These are phyloP conservation scores for Globisporangium rhizosaccharum DNA, from an alignment of 352 stramenopile genomes.

Conservation along the genomic window DNA sequence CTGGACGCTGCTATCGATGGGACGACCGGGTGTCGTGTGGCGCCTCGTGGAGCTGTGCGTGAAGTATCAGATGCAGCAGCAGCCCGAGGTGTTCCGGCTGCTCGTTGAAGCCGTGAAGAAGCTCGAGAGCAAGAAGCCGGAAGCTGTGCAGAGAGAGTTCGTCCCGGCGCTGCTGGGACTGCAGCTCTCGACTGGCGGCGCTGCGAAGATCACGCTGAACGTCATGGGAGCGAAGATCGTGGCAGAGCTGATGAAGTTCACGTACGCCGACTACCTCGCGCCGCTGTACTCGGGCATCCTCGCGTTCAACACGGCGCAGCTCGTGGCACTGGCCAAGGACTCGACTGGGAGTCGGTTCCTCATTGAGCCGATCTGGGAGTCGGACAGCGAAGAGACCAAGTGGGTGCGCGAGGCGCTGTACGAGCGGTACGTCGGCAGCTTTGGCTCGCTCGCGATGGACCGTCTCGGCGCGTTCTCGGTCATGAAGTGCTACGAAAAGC, in stretches of 20 bases:
- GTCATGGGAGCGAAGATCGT: slow-evolving; percentile 77
- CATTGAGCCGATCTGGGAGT: slow-evolving; percentile 78
- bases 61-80: slow-evolving; percentile 44
- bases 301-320: slow-evolving; percentile 54
- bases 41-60: slow-evolving; percentile 71
- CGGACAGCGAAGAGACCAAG: slow-evolving; percentile 37
- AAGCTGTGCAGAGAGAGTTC: slow-evolving; percentile 54
- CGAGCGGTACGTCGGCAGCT: slow-evolving; percentile 62
- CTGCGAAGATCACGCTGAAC: slow-evolving; percentile 63
- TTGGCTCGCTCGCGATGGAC: slow-evolving; percentile 63
- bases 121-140: slow-evolving; percentile 76
- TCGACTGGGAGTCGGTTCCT: slow-evolving; percentile 74
- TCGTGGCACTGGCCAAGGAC: slow-evolving; percentile 70
- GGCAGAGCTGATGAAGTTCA: slow-evolving; percentile 60
- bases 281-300: slow-evolving; percentile 63
- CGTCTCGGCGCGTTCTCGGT: slow-evolving; percentile 74
- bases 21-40: slow-evolving; percentile 70
- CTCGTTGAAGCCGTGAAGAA: slow-evolving; percentile 65
- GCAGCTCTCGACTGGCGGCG: slow-evolving; percentile 52
- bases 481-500: slow-evolving; percentile 77
- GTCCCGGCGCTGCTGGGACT: slow-evolving; percentile 60
- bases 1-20: slow-evolving; percentile 72
- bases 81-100: slow-evolving; percentile 36
- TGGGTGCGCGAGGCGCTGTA: slow-evolving; percentile 69
- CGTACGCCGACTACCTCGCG: slow-evolving; percentile 37